A percentile compares a stretch with the other conserved stretches of the same genome.
These are phyloP conservation scores for Pleurotus cornucopiae DNA, from an alignment of 768 basidiomycete species.

Conservation along the genomic window DNA sequence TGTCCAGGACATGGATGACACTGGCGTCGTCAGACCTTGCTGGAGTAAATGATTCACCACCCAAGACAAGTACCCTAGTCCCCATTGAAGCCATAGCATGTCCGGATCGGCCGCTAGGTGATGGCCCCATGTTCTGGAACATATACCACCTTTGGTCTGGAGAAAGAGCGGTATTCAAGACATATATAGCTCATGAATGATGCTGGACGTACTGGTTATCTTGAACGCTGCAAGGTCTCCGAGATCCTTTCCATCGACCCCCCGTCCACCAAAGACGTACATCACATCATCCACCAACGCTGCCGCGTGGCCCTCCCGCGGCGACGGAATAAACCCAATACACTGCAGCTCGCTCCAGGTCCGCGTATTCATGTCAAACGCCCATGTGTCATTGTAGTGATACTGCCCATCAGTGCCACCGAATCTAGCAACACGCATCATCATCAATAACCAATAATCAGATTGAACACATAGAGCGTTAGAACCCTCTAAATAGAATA, in stretches of 20 bases:
- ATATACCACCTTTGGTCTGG: conserved; percentile 98
- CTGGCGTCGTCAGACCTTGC: conserved; percentile 73
- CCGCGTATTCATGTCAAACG: conserved; percentile 76
- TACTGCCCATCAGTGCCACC: conserved; percentile 98
- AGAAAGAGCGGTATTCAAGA: conserved; percentile 8
- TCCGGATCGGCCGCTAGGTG: conserved; percentile 87
- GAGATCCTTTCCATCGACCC: conserved; percentile 94
- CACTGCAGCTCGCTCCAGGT: conserved; percentile 91
- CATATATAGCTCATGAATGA: conserved; percentile 2
- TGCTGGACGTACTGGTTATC: conserved; percentile 74
- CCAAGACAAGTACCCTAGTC: conserved; percentile 85
- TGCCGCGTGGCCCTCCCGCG: conserved; percentile 94
- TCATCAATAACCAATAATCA: neutral
- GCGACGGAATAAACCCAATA: conserved; percentile 94
- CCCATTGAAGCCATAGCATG: conserved; percentile 98
- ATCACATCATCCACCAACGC: conserved; percentile 96
- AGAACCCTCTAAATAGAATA: conserved; percentile 3
- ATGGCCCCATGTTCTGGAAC: conserved; percentile 99
- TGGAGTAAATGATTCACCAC: conserved; percentile 85
- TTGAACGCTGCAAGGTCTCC: conserved; percentile 96
- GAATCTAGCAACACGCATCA: conserved; percentile 50
- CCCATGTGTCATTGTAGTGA: conserved; percentile 99
- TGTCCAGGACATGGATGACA: conserved; percentile 89
- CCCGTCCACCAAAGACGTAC: conserved; percentile 95
- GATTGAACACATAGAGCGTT: conserved; percentile 7